phyloP scores from a whole-genome alignment of 2,329 filamentous ascomycete species.

The Ascochyta clinopodiicola region DNA sequence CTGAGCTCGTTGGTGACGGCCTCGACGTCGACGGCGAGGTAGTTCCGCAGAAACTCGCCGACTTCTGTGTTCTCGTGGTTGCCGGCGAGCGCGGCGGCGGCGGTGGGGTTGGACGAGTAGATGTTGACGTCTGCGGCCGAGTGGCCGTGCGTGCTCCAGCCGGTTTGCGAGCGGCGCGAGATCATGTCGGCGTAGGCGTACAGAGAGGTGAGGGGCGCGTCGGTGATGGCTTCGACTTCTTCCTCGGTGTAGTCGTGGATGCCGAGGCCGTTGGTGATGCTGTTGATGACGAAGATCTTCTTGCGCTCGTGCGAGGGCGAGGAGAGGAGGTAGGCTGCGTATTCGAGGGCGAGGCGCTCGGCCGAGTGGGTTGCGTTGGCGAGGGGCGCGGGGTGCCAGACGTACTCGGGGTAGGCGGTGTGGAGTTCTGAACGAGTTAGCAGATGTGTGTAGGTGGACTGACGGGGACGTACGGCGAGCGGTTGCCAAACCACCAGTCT shows the following conservation, averaged over 20 bases:
- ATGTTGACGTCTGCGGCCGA: conserved; percentile 92
- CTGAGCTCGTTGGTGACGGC: conserved; percentile 77
- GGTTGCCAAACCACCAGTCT: conserved; percentile 86
- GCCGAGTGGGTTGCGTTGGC: conserved; percentile 79
- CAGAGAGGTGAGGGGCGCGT: conserved; percentile 62
- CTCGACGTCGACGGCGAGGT: conserved; percentile 80
- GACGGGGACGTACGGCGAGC: conserved; percentile 70
- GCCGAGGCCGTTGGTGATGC: conserved; percentile 75
- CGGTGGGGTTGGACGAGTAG: conserved; percentile 76
- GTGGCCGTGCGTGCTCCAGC: conserved; percentile 95
- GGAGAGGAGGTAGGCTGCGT: conserved; percentile 64
- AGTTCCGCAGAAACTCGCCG: conserved; percentile 79
- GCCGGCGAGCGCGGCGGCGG: conserved; percentile 70
- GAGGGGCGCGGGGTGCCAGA: conserved; percentile 84
- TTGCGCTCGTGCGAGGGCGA: conserved; percentile 41
- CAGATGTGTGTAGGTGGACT: not conserved
- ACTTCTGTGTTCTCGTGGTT: conserved; percentile 97
- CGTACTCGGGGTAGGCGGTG: conserved; percentile 68
- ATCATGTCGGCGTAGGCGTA: conserved; percentile 83
- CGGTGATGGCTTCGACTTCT: conserved; percentile 73
- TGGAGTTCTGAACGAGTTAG: conserved; percentile 59
- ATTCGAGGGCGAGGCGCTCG: conserved; percentile 70
- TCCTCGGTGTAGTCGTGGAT: conserved; percentile 73
- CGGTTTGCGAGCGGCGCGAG: conserved; percentile 84
- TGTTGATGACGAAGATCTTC: conserved; percentile 68